phyloP scores from a whole-genome alignment of 495 filamentous ascomycete genomes.

The Penicilliopsis zonata region DNA sequence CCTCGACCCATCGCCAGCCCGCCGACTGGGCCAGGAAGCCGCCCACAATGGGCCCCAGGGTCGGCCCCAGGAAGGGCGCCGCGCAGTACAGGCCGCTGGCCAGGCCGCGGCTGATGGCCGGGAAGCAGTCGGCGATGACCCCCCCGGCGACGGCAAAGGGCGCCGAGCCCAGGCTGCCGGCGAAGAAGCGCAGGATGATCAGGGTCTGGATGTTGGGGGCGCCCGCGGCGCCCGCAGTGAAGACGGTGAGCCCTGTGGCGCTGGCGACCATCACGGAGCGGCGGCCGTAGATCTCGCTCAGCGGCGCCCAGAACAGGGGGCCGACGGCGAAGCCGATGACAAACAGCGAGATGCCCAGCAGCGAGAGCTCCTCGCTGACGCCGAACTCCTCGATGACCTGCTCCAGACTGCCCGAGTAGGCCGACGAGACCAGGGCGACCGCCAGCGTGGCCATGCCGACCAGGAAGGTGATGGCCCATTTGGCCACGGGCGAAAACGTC shows the following conservation, averaged over 20 bases:
- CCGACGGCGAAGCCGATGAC: constrained; percentile 25
- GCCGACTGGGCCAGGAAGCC: constrained; percentile 34
- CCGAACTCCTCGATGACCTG: constrained; percentile 31
- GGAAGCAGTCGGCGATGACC: constrained; percentile 52
- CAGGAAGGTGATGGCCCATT: constrained; percentile 50
- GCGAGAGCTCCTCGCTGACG: constrained; percentile 33
- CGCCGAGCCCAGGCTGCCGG: constrained; percentile 50
- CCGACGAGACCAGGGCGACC: constrained; percentile 61
- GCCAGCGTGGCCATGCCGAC: constrained; percentile 54
- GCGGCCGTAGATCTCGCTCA: constrained; percentile 50
- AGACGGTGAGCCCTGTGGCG: constrained; percentile 40
- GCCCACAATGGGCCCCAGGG: constrained; percentile 34
- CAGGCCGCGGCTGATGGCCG: constrained; percentile 38
- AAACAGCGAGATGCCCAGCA: constrained; percentile 43
- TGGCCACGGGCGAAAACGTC: constrained; percentile 34
- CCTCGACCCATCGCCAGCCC: constrained; percentile 46
- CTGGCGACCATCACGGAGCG: constrained; percentile 47
- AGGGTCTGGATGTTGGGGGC: constrained; percentile 45
- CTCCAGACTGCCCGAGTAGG: constrained; percentile 51
- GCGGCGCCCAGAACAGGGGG: constrained; percentile 25
- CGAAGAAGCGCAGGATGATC: constrained; percentile 54
- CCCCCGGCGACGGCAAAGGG: constrained; percentile 50
- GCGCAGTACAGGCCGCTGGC: constrained; percentile 41
- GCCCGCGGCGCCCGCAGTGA: constrained; percentile 45
- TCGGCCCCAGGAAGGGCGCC: constrained; percentile 48